Base-by-base conservation (phyloP, 345 rosid genomes). In the Gossypium raimondii region DNA sequence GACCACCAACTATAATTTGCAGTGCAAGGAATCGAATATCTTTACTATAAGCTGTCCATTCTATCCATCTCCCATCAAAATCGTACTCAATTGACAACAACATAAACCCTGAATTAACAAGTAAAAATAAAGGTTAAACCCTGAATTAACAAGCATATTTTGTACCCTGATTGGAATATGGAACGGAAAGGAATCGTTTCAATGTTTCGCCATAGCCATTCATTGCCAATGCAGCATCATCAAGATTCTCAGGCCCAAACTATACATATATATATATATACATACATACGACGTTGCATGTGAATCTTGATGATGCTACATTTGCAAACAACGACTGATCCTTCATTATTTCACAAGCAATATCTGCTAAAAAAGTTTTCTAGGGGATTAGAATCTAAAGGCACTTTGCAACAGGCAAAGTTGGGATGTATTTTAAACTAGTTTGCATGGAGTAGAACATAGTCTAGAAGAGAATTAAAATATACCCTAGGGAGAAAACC, bases 161-260 rank as follows among this genome's bases (percentile, higher is more conserved):
- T 45, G 20, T 44, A 20, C 29, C 52, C 34, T 11, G 1, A 18
- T 47, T 13, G 53, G n/a, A 27, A 65, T 53, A n/a, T 67, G 34
- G 38, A 47, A 67, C 22, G 29, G 72, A 38, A 50, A 68, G 24
- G 38, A 59, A 59, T 8, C 45, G 24, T 55, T 25, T 4, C 59
- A 11, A 27, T 50, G 24, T 9, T 69, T 1, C 29, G 1, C 22
- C 58, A 55, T 56, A 71, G 64, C 74, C 74, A 38, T 71, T 71
- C 48, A 53, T 38, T 71, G 74, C 63, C 45, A 18, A 71, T 55
- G 74, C 74, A 71, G 63, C 74, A 71, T 71, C 74, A 71, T 71
- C 74, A 71, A 58, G 74, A 71, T 71, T 71, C 74, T 3, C 74
- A 71, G 12, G 64, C 74, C 34, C 22, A 38, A 38, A 55, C 29